A percentile compares a stretch with the other conserved stretches of the same genome.
phyloP scores from a whole-genome alignment of 2,329 filamentous ascomycete genomes.

The Fusarium denticulatum region DNA sequence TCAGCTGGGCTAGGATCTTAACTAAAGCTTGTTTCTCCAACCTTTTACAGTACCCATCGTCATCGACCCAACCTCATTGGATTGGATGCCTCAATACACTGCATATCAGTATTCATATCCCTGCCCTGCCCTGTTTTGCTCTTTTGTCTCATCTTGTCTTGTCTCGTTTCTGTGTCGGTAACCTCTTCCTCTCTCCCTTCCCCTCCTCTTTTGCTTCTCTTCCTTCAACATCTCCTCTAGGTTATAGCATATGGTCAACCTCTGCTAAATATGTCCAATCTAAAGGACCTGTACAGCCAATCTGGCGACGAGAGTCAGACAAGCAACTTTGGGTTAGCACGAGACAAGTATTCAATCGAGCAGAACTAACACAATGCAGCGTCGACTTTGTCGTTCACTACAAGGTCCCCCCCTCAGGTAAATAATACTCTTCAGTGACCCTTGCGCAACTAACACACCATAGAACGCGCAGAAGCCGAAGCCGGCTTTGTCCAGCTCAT shows the following conservation, averaged over 20 bases:
- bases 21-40: constrained; percentile 41
- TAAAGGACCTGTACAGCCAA: constrained; percentile 47
- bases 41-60: constrained; percentile 22
- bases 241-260: constrained; percentile 9
- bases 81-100: constrained; percentile 16
- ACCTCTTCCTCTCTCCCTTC: background rate
- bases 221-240: background rate
- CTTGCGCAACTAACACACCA: constrained; percentile 2
- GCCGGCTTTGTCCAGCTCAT: constrained; percentile 82
- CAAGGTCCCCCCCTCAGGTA: constrained; percentile 75
- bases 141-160: background rate
- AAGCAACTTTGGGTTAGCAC: constrained; percentile 56
- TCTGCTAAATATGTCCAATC: constrained; percentile 46
- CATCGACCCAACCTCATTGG: constrained; percentile 30
- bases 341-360: background rate
- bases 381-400: constrained; percentile 93
- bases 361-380: constrained; percentile 51
- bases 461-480: constrained; percentile 76
- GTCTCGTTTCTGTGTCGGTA: constrained; percentile 1
- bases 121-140: constrained; percentile 24
- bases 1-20: constrained; percentile 16
- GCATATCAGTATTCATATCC: constrained; percentile 6
- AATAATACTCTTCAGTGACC: constrained; percentile 19
- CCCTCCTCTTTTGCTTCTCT: background rate
- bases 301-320: constrained; percentile 41